Conservation (phyloP, 75 land plant species). For the Pinus taeda region DNA sequence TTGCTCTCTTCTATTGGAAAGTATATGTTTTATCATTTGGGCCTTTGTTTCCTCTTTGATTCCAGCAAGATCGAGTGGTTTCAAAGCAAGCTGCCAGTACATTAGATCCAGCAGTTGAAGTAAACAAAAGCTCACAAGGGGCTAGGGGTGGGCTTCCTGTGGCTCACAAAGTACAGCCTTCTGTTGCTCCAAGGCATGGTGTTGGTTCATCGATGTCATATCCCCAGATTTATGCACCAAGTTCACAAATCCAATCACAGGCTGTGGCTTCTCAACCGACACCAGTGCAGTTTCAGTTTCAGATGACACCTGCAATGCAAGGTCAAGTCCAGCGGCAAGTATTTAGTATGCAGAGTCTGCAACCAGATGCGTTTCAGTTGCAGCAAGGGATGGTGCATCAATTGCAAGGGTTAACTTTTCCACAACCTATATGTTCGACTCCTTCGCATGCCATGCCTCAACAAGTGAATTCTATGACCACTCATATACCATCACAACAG, state of each 20-base stretch:
- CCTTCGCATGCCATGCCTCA: constrained; percentile 15
- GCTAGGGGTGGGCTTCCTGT: background rate
- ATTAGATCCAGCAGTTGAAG: background rate
- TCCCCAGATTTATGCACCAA: background rate
- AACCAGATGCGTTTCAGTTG: constrained; percentile 48
- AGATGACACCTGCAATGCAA: constrained; percentile 16
- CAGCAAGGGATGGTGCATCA: constrained; percentile 59
- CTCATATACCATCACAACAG: constrained; percentile 21
- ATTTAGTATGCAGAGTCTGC: constrained; percentile 43
- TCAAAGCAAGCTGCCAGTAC: constrained; percentile 8
- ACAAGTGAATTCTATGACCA: constrained; percentile 1
- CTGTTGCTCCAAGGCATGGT: background rate
- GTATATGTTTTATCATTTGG: background rate
- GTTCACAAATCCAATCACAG: constrained; percentile 48
- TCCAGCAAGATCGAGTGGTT: background rate
- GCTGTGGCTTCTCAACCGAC: constrained; percentile 15
- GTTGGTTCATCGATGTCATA: background rate
- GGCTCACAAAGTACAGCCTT: background rate
- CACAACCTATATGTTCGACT: constrained; percentile 13
- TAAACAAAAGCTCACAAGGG: background rate
- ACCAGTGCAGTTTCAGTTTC: constrained; percentile 41
- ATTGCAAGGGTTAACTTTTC: constrained; percentile 28
- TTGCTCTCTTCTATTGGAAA: background rate
- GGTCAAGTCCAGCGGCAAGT: constrained; percentile 48
- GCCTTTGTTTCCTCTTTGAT: background rate